A percentile compares a stretch with the other conserved stretches of the same genome.
phyloP scores from a whole-genome alignment of 1,284 basidiomycete species.

The Athelia sp. region DNA sequence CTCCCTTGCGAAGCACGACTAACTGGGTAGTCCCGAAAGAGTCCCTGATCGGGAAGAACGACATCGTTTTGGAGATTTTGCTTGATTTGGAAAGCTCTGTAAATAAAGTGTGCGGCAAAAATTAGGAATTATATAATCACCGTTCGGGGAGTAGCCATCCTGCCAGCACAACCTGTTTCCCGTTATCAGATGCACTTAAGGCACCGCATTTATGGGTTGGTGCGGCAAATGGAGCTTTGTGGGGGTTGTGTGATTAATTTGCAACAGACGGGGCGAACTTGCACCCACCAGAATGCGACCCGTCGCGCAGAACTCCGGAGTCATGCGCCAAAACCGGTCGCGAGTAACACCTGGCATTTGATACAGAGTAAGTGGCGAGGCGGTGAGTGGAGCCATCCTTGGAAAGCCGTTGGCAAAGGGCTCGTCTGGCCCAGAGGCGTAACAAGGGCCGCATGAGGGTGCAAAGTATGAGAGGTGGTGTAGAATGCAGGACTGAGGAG shows the following conservation, averaged over 20 bases:
- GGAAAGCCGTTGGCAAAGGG: no score
- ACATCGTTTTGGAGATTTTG: conserved; percentile 29
- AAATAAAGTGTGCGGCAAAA: conserved; percentile 19
- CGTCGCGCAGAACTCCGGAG: neutral
- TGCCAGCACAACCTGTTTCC: conserved; percentile 59
- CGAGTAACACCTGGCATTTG: neutral
- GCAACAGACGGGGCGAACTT: conserved; percentile 4
- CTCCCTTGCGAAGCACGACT: conserved; percentile 41
- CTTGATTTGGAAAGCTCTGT: conserved; percentile 15
- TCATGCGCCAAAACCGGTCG: neutral
- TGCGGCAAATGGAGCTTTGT: conserved; percentile 52
- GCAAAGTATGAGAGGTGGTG: no score
- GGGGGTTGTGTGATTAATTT: conserved; percentile 10
- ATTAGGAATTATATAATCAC: conserved; percentile 33
- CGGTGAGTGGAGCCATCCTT: no score
- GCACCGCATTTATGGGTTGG: conserved; percentile 66
- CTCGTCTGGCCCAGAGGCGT: no score
- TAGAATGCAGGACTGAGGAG: no score
- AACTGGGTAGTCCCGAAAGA: conserved; percentile 75
- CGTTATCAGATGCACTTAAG: conserved; percentile 51
- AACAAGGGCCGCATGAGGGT: no score
- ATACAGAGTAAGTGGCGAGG: neutral
- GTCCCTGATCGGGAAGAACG: conserved; percentile 81
- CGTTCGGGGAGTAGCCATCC: conserved; percentile 78
- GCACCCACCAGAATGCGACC: conserved; percentile 22